Conservation (phyloP, 1,139 yeast species). For the Blastobotrys ciferrii region DNA sequence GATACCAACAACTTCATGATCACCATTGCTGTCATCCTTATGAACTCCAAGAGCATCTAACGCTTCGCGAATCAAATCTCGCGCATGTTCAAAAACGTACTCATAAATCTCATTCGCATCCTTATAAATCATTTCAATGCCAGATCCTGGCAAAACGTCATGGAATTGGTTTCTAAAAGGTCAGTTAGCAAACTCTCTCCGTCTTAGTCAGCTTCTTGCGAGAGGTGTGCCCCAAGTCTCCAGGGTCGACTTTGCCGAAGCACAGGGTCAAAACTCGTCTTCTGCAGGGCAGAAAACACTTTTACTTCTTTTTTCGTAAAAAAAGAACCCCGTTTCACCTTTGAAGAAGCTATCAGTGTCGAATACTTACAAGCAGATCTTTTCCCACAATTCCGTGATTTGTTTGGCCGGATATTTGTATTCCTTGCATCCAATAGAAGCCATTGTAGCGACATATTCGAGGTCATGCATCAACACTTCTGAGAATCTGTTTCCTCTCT, state of each 20-base stretch:
- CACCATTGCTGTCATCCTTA: constrained; percentile 20
- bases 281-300: no score
- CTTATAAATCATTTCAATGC: constrained; percentile 92
- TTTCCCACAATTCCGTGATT: constrained; percentile 78
- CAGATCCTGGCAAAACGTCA: constrained; percentile 94
- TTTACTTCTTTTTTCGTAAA: no score
- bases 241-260: no score
- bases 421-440: constrained; percentile 51
- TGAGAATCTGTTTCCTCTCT: constrained; percentile 73
- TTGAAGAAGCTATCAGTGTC: no score
- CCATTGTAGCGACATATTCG: constrained; percentile 76
- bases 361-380: constrained; percentile 52
- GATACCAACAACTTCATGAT: constrained; percentile 34
- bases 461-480: constrained; percentile 81
- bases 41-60: constrained; percentile 44
- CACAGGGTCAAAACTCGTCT: no score
- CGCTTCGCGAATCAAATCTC: constrained; percentile 53
- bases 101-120: constrained; percentile 84
- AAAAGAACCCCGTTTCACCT: no score
- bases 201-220: no score
- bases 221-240: no score
- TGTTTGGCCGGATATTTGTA: constrained; percentile 71
- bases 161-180: constrained; percentile 72
- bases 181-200: neutral
- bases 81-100: constrained; percentile 53